Percentiles rank a stretch among this genome's conserved stretches.
Evolutionary conservation across 1,139 yeast species (phyloP).

Genomic region (Sugiyamaella neomexicana): DNA sequence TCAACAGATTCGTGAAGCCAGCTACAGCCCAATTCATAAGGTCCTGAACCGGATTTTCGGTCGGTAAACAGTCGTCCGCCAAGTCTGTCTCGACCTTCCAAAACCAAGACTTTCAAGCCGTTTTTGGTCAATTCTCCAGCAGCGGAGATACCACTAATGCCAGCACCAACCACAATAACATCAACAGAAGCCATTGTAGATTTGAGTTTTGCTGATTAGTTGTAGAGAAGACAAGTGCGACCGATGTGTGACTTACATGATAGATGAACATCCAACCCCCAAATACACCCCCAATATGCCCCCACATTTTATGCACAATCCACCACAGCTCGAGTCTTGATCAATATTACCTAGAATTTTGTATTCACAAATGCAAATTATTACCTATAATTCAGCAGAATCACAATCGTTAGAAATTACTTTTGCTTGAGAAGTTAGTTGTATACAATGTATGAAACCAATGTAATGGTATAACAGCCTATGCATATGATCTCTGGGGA

Average conservation of each 20-base stretch:
- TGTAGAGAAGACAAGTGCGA: neutral
- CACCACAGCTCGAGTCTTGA: too few species aligned
- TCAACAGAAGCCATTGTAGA: constrained; percentile 19
- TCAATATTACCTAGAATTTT: too few species aligned
- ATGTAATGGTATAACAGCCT: too few species aligned
- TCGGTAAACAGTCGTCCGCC: constrained; percentile 51
- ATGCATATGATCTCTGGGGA: too few species aligned
- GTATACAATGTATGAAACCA: too few species aligned
- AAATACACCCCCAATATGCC: neutral
- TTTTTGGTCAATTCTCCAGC: constrained; percentile 58
- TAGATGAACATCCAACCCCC: neutral
- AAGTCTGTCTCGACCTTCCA: constrained; percentile 58
- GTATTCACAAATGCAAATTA: too few species aligned
- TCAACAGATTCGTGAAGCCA: constrained; percentile 86
- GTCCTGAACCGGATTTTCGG: constrained; percentile 31
- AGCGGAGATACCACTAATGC: constrained; percentile 77
- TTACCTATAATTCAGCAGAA: too few species aligned
- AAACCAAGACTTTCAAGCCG: constrained; percentile 47
- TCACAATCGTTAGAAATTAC: too few species aligned
- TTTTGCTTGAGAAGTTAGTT: too few species aligned
- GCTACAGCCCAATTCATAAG: constrained; percentile 72
- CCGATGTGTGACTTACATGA: neutral
- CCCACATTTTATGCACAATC: neutral
- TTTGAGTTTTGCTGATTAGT: neutral
- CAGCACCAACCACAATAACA: constrained; percentile 58